Conservation (phyloP, 2,329 filamentous ascomycete genomes). For the Hysterium pulicare region DNA sequence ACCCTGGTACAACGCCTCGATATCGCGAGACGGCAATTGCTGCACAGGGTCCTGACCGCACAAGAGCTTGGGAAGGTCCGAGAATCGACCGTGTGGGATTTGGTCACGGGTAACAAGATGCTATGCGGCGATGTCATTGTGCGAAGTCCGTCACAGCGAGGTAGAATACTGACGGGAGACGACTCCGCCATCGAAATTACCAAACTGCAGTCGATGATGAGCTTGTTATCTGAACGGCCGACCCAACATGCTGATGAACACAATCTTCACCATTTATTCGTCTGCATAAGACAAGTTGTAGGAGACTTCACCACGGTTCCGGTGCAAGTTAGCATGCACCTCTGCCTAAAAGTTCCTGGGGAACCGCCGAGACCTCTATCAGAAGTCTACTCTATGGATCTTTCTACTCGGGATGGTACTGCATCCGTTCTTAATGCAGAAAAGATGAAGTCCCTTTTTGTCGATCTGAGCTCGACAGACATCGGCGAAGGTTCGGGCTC, state of each 20-base stretch:
- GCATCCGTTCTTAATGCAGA: conserved; percentile 61
- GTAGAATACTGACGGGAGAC: conserved; percentile 82
- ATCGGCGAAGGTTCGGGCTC: conserved; percentile 61
- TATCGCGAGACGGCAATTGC: conserved; percentile 78
- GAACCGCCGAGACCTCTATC: conserved; percentile 66
- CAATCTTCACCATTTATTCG: conserved; percentile 74
- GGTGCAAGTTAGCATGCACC: conserved; percentile 67
- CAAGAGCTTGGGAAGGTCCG: conserved; percentile 78
- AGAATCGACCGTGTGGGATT: conserved; percentile 90
- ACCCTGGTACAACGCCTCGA: conserved; percentile 79
- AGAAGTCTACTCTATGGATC: conserved; percentile 76
- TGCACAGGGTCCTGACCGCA: conserved; percentile 88
- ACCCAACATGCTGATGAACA: conserved; percentile 63
- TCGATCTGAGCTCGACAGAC: conserved; percentile 77
- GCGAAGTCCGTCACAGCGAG: conserved; percentile 77
- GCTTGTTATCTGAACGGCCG: conserved; percentile 80
- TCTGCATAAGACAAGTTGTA: conserved; percentile 80
- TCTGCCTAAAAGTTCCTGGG: conserved; percentile 69
- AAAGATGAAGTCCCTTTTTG: conserved; percentile 80
- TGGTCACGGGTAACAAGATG: conserved; percentile 91
- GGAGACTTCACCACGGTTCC: conserved; percentile 73
- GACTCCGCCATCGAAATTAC: conserved; percentile 92
- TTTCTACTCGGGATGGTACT: conserved; percentile 71
- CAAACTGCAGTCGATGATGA: conserved; percentile 92
- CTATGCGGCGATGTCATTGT: conserved; percentile 93